These are phyloP conservation scores for Plantago coronopus DNA, from an alignment of 305 asterid species.

Conservation along the genomic window DNA sequence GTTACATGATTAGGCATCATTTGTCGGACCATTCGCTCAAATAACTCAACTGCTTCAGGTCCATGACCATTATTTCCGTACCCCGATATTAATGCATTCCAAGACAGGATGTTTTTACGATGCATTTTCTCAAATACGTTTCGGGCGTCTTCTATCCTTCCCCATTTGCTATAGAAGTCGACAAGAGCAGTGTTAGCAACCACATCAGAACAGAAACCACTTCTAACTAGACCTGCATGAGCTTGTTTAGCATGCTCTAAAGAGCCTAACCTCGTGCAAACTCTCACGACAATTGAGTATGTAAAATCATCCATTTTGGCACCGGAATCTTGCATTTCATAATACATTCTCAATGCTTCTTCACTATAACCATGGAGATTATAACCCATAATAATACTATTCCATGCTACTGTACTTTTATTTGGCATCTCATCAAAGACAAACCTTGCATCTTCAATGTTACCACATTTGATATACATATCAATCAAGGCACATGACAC, in stretches of 20 bases:
- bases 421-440: constrained; percentile 9
- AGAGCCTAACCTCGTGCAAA: constrained; percentile 50
- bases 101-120: constrained; percentile 55
- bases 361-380: constrained; percentile 16
- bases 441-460: constrained; percentile 10
- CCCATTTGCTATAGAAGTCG: constrained; percentile 92
- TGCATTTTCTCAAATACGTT: constrained; percentile 74
- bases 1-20: constrained; percentile 52
- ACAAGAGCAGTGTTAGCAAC: constrained; percentile 79
- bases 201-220: constrained; percentile 46
- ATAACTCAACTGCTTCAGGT: constrained; percentile 40
- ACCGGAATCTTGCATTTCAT: constrained; percentile 12
- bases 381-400: constrained; percentile 6
- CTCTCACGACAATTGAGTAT: constrained; percentile 15
- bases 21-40: constrained; percentile 40
- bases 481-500: constrained; percentile 14
- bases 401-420: constrained; percentile 15
- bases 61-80: constrained; percentile 49
- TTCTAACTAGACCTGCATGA: constrained; percentile 48
- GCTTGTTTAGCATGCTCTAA: constrained; percentile 52
- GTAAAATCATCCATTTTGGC: constrained; percentile 14
- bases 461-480: constrained; percentile 13
- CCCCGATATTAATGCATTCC: constrained; percentile 88
- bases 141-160: constrained; percentile 77
- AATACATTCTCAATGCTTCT: constrained; percentile 13